These are phyloP conservation scores for Lentinula raphanica DNA, from an alignment of 768 basidiomycete genomes.

Conservation along the genomic window DNA sequence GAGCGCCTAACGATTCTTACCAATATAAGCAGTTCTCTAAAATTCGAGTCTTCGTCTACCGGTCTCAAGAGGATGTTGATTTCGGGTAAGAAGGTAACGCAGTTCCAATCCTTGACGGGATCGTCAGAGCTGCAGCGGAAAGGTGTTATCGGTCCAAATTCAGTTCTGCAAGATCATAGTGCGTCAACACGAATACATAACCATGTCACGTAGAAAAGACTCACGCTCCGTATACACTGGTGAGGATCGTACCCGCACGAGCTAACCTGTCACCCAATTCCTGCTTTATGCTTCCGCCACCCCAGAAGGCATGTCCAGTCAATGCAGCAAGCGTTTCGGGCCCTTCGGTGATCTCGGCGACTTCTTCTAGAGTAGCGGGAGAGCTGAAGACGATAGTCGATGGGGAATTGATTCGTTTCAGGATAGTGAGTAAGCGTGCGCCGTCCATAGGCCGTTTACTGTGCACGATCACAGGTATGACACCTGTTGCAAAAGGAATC, in stretches of 20 bases:
- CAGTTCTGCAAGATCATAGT: background rate
- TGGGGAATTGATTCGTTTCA: background rate
- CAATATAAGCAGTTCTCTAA: background rate
- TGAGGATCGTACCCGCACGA: background rate
- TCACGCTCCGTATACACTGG: background rate
- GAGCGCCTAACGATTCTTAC: background rate
- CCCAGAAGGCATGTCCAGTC: background rate
- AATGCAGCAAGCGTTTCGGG: background rate
- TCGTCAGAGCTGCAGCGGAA: background rate
- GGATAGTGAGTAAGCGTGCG: background rate
- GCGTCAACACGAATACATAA: background rate
- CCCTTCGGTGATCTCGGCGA: background rate
- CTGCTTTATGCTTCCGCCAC: background rate
- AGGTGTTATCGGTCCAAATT: background rate
- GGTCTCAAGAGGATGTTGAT: background rate
- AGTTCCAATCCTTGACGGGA: background rate
- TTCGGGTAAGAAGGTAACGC: background rate
- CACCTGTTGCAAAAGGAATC: background rate
- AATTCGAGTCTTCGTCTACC: background rate
- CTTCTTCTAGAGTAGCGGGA: background rate
- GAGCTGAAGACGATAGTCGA: background rate
- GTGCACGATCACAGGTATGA: background rate
- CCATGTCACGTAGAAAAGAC: background rate
- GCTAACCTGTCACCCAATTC: background rate
- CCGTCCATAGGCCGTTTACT: background rate